Conservation (phyloP, 768 basidiomycete genomes). For the Leccinum uliginosum region DNA sequence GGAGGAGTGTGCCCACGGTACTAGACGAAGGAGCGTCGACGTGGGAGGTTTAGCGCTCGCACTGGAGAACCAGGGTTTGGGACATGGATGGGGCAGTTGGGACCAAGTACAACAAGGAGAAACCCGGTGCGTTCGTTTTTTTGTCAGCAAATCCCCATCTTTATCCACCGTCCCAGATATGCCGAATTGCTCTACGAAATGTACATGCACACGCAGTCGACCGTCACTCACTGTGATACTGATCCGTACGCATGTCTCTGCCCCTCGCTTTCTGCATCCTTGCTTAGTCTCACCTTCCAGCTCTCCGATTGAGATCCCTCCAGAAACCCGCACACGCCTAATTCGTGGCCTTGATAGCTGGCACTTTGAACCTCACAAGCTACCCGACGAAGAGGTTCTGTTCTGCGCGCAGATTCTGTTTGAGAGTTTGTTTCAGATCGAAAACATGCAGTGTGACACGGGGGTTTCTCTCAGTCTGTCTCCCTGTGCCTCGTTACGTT, state of each 20-base stretch:
- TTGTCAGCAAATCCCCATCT: background rate
- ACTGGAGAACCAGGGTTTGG: slow-evolving; percentile 53
- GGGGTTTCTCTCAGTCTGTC: slow-evolving; percentile 57
- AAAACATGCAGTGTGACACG: slow-evolving; percentile 62
- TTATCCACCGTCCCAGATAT: slow-evolving; percentile 41
- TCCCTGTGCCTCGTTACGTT: slow-evolving; percentile 16
- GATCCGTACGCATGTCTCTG: slow-evolving; percentile 20
- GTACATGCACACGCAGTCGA: slow-evolving; percentile 72
- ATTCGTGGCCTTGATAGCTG: slow-evolving; percentile 71
- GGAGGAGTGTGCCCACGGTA: slow-evolving; percentile 27
- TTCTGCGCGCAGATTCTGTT: slow-evolving; percentile 84
- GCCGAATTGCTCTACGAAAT: slow-evolving; percentile 84
- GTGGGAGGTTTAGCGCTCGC: slow-evolving; percentile 86
- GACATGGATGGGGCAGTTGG: slow-evolving; percentile 69
- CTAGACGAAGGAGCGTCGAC: slow-evolving; percentile 80
- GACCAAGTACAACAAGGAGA: slow-evolving; percentile 44
- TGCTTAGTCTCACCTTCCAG: slow-evolving; percentile 29
- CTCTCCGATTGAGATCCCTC: slow-evolving; percentile 44
- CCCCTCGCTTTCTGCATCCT: background rate
- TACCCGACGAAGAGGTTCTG: slow-evolving; percentile 78
- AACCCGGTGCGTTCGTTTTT: slow-evolving; percentile 42
- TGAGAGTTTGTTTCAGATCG: slow-evolving; percentile 75
- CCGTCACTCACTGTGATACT: slow-evolving; percentile 51
- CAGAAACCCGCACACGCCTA: slow-evolving; percentile 53
- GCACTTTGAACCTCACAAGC: slow-evolving; percentile 86